These are phyloP conservation scores for Boletus tomentosulus DNA, from an alignment of 768 basidiomycete genomes.

Conservation along the genomic window DNA sequence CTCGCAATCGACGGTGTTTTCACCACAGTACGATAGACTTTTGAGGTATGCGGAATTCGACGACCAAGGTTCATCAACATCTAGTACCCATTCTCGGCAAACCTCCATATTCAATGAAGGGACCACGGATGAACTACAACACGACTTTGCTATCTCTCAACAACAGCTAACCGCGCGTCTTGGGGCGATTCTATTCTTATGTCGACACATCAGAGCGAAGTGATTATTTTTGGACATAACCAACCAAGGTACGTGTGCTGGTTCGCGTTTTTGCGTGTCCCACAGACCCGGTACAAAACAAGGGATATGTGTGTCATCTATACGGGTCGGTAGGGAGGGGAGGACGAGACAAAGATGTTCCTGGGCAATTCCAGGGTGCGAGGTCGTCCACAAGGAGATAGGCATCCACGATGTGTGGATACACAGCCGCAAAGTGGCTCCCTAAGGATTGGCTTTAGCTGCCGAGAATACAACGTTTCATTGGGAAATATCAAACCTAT, in stretches of 20 bases:
- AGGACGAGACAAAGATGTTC: too few relatives aligned
- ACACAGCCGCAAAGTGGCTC: slow-evolving; percentile 79
- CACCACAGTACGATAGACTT: slow-evolving; percentile 11
- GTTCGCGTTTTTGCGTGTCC: background rate
- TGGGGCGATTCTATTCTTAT: slow-evolving; percentile 3
- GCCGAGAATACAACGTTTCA: background rate
- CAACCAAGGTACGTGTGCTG: slow-evolving; percentile 12
- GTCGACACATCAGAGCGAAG: slow-evolving; percentile 1
- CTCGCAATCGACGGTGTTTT: slow-evolving; percentile 1
- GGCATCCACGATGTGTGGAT: slow-evolving; percentile 33
- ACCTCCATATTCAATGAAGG: slow-evolving; percentile 5
- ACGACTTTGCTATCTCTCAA: background rate
- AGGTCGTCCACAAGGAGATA: too few relatives aligned
- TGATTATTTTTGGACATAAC: background rate
- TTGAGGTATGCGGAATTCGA: slow-evolving; percentile 2
- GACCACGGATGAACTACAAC: slow-evolving; percentile 5
- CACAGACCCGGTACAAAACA: slow-evolving; percentile 4
- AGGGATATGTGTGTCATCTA: too few relatives aligned
- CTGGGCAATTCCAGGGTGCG: too few relatives aligned
- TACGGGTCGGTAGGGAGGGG: too few relatives aligned
- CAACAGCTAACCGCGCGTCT: slow-evolving; percentile 1
- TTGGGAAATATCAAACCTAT: slow-evolving; percentile 53
- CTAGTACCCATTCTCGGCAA: slow-evolving; percentile 11
- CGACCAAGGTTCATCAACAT: slow-evolving; percentile 9
- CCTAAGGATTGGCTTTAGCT: slow-evolving; percentile 41